Percentiles rank a stretch among this genome's conserved stretches.
These are phyloP conservation scores for Immersiella caudata DNA, from an alignment of 495 filamentous ascomycete genomes.

Conservation along the genomic window DNA sequence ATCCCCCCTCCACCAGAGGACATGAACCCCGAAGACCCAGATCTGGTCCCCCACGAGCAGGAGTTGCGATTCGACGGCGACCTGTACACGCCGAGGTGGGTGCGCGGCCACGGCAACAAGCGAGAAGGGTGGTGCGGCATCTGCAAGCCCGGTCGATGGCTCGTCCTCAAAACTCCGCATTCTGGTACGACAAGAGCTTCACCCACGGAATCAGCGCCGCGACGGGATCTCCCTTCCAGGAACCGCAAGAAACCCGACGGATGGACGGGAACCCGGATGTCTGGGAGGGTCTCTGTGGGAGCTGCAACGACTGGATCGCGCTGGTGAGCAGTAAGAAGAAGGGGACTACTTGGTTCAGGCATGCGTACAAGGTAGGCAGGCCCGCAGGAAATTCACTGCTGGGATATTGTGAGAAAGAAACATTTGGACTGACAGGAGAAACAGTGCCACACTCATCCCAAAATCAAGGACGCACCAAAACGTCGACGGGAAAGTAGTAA, in stretches of 20 bases:
- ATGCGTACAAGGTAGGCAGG: slow-evolving; percentile 80
- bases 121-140: slow-evolving; percentile 85
- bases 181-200: slow-evolving; percentile 86
- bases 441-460: slow-evolving; percentile 76
- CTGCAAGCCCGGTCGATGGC: slow-evolving; percentile 79
- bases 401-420: too few relatives aligned
- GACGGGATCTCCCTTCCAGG: slow-evolving; percentile 72
- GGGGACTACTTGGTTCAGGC: slow-evolving; percentile 81
- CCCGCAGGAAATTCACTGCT: neutral
- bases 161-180: slow-evolving; percentile 85
- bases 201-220: slow-evolving; percentile 79
- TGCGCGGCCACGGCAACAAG: slow-evolving; percentile 78
- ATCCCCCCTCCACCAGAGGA: slow-evolving; percentile 70
- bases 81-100: slow-evolving; percentile 76
- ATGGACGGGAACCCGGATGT: slow-evolving; percentile 78
- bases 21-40: slow-evolving; percentile 72
- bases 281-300: slow-evolving; percentile 79
- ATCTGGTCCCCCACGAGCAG: slow-evolving; percentile 73
- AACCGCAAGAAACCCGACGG: slow-evolving; percentile 68
- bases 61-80: slow-evolving; percentile 77
- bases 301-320: slow-evolving; percentile 77
- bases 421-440: too few relatives aligned
- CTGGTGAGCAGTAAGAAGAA: slow-evolving; percentile 84
- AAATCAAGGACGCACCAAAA: slow-evolving; percentile 73
- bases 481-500: slow-evolving; percentile 67